Evolutionary conservation across 2,329 filamentous ascomycete species (phyloP).

Genomic region (Thermomyces lanuginosus): DNA sequence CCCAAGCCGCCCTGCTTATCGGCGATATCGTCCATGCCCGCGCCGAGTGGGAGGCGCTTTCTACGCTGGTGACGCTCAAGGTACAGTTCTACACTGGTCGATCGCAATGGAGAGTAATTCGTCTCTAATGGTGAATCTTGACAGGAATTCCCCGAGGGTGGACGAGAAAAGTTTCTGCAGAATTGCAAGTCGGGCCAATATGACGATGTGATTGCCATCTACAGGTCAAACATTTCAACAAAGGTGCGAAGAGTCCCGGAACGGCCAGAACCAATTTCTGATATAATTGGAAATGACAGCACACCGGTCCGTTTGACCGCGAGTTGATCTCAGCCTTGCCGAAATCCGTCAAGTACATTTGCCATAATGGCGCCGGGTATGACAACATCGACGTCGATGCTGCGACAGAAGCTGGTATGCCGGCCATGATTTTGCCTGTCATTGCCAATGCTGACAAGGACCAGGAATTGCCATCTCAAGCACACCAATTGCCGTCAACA

Average conservation of each 20-base stretch:
- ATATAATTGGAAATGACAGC: too few relatives aligned
- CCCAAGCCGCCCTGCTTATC: slow-evolving; percentile 28
- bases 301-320: slow-evolving; percentile 32
- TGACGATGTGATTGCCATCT: slow-evolving; percentile 40
- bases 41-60: slow-evolving; percentile 28
- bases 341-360: slow-evolving; percentile 32
- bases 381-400: slow-evolving; percentile 42
- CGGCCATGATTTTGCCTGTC: not conserved
- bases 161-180: slow-evolving; percentile 38
- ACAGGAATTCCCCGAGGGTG: slow-evolving; percentile 38
- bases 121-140: not conserved
- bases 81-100: slow-evolving; percentile 10
- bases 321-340: slow-evolving; percentile 33
- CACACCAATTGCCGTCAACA: slow-evolving; percentile 31
- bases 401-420: slow-evolving; percentile 31
- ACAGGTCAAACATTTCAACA: slow-evolving; percentile 42
- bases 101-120: not conserved
- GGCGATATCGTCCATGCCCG: slow-evolving; percentile 28
- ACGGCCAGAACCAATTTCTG: not conserved
- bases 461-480: slow-evolving; percentile 27
- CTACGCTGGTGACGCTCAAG: slow-evolving; percentile 27
- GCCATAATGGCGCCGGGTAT: slow-evolving; percentile 43
- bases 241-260: slow-evolving; percentile 15
- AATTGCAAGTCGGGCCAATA: slow-evolving; percentile 39
- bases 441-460: not conserved